Conservation (phyloP, 1,284 basidiomycete species). For the Trametes sp. region DNA sequence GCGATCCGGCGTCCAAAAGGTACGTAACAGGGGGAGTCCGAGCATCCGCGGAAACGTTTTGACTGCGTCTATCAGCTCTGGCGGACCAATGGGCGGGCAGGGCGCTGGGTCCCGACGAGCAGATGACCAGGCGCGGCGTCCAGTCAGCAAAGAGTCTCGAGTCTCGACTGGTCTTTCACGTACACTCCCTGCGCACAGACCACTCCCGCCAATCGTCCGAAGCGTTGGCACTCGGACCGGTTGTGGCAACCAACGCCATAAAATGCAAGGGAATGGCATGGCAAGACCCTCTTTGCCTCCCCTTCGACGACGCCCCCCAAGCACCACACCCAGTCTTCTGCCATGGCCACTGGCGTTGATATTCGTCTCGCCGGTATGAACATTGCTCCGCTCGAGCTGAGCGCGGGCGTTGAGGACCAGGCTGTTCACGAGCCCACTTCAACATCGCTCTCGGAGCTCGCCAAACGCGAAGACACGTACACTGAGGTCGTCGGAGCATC, state of each 20-base stretch:
- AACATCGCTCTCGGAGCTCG: neutral
- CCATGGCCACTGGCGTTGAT: neutral
- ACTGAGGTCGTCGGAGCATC: conserved; percentile 10
- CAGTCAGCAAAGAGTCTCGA: conserved; percentile 3
- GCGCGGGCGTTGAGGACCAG: neutral
- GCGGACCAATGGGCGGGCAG: conserved; percentile 4
- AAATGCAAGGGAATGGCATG: neutral
- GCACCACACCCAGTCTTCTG: neutral
- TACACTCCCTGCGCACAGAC: neutral
- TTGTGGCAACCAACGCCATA: neutral
- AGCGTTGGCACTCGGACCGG: neutral
- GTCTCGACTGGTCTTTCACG: conserved; percentile 5
- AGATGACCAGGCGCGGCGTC: neutral
- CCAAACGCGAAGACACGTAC: neutral
- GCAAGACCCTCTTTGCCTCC: neutral
- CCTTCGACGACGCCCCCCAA: neutral
- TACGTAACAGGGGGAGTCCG: conserved; percentile 9
- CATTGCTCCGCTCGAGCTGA: neutral
- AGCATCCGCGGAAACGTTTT: neutral
- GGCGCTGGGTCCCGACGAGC: neutral
- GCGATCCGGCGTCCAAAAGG: too few relatives aligned
- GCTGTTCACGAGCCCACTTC: neutral
- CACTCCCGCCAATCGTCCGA: neutral
- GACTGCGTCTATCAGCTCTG: conserved; percentile 10
- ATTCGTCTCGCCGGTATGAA: neutral